Conservation (phyloP, 257 asterid genomes). For the Nemophila menziesii region DNA sequence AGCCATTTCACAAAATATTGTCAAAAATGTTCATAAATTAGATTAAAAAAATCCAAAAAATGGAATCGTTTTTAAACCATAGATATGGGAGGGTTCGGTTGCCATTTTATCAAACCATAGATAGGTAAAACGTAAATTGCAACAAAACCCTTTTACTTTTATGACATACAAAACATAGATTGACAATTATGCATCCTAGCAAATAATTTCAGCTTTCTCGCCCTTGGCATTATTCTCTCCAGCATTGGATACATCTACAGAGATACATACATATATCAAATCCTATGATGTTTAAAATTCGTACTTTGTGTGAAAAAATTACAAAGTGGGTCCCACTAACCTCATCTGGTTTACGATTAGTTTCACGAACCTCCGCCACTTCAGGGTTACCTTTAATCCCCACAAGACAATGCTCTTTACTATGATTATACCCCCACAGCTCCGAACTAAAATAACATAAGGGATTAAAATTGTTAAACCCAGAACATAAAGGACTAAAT, state of each 20-base stretch:
- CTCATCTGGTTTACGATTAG: conserved; percentile 99
- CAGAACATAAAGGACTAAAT: conserved; percentile 17
- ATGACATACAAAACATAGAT: conserved; percentile 54
- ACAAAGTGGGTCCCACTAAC: conserved; percentile 32
- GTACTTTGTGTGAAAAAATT: conserved; percentile 1
- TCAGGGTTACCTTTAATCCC: conserved; percentile 99
- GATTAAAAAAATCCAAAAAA: no score
- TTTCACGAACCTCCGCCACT: conserved; percentile 98
- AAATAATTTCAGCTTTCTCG: conserved; percentile 93
- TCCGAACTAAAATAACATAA: conserved; percentile 70
- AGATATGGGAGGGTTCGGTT: no score
- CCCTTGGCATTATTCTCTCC: conserved; percentile 90
- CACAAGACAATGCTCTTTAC: conserved; percentile 99
- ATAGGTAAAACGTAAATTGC: no score
- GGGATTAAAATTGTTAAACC: no score
- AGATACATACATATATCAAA: conserved; percentile 4
- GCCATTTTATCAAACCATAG: no score
- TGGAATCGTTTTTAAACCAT: conserved; percentile 12
- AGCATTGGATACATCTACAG: conserved; percentile 87
- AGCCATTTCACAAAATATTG: no score
- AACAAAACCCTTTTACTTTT: no score
- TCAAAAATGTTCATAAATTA: no score
- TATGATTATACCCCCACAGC: conserved; percentile 99
- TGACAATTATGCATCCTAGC: conserved; percentile 93
- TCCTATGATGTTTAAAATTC: no score